Base-by-base conservation (phyloP, 805 yeast species). In the Cyberlindnera samutprakarnensis region DNA sequence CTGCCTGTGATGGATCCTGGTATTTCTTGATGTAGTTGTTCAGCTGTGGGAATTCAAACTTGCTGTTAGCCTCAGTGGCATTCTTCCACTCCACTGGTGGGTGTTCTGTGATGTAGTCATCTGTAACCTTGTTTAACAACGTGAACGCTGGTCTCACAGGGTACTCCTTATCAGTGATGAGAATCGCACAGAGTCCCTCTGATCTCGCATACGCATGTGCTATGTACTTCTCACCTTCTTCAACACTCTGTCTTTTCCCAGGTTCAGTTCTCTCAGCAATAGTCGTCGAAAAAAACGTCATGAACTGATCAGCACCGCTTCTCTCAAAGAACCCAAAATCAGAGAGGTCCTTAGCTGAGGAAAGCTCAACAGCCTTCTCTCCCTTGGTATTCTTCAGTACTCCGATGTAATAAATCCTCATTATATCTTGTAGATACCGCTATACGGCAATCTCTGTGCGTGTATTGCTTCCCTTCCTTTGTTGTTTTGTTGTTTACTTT, bases 101-200 rank as follows among this genome's bases (percentile, higher is more conserved):
- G 56, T 83, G 87, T 41, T 79, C 75, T 10, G 88, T 67, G 34
- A 90, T 62, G 59, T 85, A 92, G 58, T 90, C 97, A 49, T 92
- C 98, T 46, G 86, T 67, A 15, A 90, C 65, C 62, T 86, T 90
- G 69, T 90, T 90, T 50, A 92, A 70, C 38, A 92, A 66, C 2
- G 96, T 84, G 61, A 86, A 90, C 1, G 96, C 97, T 11, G 96
- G 97, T 55, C 98, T 73, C 20, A 86, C 90, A 3, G 97, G 98
- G 59, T 92, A 92, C 46, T 90, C 96, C 57, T 84, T 83, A 57
- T 92, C 98, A 27, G 95, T 75, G 56, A 92, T 83, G 39, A 92
- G 62, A 21, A 92, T 95, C 41, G 95, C 95, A 15, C 94, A 82
- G 22, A 90, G 53, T 4, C 96, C 97, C 57, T 92, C 97, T 16